Conservation (phyloP, 352 stramenopile species). For the Phytophthora pini region DNA sequence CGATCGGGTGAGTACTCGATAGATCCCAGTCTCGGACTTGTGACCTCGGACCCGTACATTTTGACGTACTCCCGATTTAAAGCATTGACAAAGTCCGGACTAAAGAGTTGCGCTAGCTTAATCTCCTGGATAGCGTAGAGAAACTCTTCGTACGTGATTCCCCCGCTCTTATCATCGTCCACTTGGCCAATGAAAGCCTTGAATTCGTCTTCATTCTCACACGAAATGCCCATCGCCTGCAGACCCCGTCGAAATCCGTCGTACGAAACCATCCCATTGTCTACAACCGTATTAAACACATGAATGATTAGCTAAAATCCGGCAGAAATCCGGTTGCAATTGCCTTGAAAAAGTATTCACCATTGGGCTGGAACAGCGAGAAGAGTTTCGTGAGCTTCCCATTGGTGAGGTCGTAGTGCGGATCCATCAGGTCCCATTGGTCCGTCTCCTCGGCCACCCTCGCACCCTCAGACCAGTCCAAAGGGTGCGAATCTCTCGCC, state of each 20-base stretch:
- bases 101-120: constrained; percentile 89
- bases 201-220: constrained; percentile 68
- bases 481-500: constrained; percentile 51
- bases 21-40: constrained; percentile 48
- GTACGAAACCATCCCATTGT: constrained; percentile 73
- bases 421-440: constrained; percentile 78
- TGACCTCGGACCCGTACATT: constrained; percentile 19
- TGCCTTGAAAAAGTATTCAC: constrained; percentile 24
- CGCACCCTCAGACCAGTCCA: constrained; percentile 72
- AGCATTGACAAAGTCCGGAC: constrained; percentile 55
- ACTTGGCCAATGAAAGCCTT: constrained; percentile 76
- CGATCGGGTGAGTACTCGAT: constrained; percentile 84
- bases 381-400: constrained; percentile 78
- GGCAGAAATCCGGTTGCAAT: neutral
- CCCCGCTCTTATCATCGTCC: constrained; percentile 82
- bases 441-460: constrained; percentile 43
- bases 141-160: constrained; percentile 89
- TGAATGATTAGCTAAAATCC: constrained; percentile 1
- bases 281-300: constrained; percentile 21
- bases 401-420: constrained; percentile 86
- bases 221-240: constrained; percentile 80
- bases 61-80: constrained; percentile 29
- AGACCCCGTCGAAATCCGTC: constrained; percentile 76
- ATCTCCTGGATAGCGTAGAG: constrained; percentile 89
- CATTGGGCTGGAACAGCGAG: constrained; percentile 65